Evolutionary conservation across 768 basidiomycete genomes (phyloP).

Genomic region (Amanita inopinata): DNA sequence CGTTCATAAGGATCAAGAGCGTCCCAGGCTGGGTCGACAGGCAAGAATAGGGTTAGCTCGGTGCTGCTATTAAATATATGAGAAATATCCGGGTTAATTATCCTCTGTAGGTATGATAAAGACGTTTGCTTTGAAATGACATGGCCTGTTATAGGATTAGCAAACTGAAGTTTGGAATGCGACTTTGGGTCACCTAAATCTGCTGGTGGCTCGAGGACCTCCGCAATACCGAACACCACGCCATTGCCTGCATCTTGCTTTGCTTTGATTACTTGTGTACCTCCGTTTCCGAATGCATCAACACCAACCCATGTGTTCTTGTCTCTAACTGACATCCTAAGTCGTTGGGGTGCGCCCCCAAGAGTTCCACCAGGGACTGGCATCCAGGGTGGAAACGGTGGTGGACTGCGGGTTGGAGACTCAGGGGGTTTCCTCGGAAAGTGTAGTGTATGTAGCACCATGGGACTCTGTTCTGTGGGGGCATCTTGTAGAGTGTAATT

Average conservation of each 20-base stretch:
- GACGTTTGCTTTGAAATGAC: slow-evolving; percentile 49
- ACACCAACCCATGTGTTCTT: slow-evolving; percentile 53
- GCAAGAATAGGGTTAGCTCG: slow-evolving; percentile 82
- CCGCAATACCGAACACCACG: slow-evolving; percentile 61
- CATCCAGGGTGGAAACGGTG: slow-evolving; percentile 78
- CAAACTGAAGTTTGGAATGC: slow-evolving; percentile 7
- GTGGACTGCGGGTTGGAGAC: slow-evolving; percentile 56
- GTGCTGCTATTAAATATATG: slow-evolving; percentile 53
- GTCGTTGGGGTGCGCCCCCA: slow-evolving; percentile 70
- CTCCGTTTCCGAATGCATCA: slow-evolving; percentile 73
- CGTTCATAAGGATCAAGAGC: slow-evolving; percentile 67
- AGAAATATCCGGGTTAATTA: slow-evolving; percentile 54
- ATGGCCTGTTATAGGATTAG: slow-evolving; percentile 32
- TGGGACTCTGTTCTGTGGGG: slow-evolving; percentile 26
- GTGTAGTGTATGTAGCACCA: slow-evolving; percentile 52
- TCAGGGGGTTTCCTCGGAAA: slow-evolving; percentile 56
- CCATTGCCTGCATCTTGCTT: slow-evolving; percentile 62
- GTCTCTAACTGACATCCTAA: slow-evolving; percentile 51
- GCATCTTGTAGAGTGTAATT: slow-evolving; percentile 61
- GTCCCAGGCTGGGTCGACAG: slow-evolving; percentile 80
- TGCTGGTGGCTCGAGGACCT: slow-evolving; percentile 65
- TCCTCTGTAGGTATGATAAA: slow-evolving; percentile 64
- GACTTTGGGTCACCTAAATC: too few relatives aligned
- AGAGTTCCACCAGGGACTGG: slow-evolving; percentile 76
- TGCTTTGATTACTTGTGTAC: slow-evolving; percentile 53